phyloP scores from a whole-genome alignment of 2,329 filamentous ascomycete genomes.

The Aureobasidium namibiae region DNA sequence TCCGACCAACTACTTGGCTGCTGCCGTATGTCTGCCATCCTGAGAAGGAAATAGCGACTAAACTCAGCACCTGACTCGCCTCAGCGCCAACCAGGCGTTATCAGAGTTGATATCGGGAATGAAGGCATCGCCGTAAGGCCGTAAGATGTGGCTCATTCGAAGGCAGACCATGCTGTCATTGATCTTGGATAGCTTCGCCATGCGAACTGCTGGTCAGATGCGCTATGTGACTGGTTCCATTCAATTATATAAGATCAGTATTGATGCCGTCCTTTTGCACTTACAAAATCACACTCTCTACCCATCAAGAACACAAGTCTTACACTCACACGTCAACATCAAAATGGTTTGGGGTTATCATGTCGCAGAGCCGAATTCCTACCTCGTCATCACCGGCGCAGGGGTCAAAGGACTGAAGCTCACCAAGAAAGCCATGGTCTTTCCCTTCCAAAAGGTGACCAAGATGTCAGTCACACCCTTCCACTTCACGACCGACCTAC shows the following conservation, averaged over 20 bases:
- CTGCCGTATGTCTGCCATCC: not conserved
- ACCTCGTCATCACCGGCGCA: conserved; percentile 79
- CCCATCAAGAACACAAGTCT: not conserved
- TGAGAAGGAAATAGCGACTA: not conserved
- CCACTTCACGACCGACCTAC: conserved; percentile 73
- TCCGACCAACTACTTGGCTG: not conserved
- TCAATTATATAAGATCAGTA: not conserved
- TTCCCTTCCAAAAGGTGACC: conserved; percentile 55
- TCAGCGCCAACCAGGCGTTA: not conserved
- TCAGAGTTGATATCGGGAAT: not conserved
- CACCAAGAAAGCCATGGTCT: conserved; percentile 66
- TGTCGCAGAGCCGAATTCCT: conserved; percentile 68
- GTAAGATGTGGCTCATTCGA: not conserved
- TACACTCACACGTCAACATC: not conserved
- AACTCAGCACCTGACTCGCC: not conserved
- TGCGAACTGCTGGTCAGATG: not conserved
- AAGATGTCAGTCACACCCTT: conserved; percentile 10
- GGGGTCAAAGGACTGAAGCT: conserved; percentile 67
- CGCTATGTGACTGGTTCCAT: not conserved
- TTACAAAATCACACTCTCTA: not conserved
- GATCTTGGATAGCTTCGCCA: not conserved
- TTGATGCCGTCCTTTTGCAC: not conserved
- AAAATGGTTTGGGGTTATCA: conserved; percentile 18
- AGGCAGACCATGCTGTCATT: not conserved
- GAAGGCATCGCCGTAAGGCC: not conserved